phyloP scores from a whole-genome alignment of 2,329 filamentous ascomycete species.

The Nemania abortiva region DNA sequence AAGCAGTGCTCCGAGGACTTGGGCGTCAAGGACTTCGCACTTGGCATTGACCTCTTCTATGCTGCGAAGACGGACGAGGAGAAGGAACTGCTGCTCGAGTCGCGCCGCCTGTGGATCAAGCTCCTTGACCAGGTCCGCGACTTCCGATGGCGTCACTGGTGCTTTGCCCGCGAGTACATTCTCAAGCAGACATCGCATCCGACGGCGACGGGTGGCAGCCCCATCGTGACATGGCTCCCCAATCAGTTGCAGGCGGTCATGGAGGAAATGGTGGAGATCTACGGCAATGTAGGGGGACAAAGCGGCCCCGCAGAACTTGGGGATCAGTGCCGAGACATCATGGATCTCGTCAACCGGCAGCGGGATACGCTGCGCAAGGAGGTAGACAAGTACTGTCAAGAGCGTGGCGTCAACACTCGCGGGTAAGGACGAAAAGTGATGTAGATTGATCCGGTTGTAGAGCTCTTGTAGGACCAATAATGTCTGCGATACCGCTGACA shows the following conservation, averaged over 20 bases:
- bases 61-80: constrained; percentile 47
- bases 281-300: constrained; percentile 58
- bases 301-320: constrained; percentile 58
- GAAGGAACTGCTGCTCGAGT: constrained; percentile 63
- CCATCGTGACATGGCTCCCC: constrained; percentile 86
- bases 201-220: constrained; percentile 82
- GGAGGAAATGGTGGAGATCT: constrained; percentile 74
- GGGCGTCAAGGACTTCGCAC: constrained; percentile 69
- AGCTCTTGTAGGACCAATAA: not conserved
- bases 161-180: constrained; percentile 87
- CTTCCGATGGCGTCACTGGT: constrained; percentile 88
- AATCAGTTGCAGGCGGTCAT: constrained; percentile 84
- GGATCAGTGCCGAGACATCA: constrained; percentile 67
- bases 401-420: constrained; percentile 57
- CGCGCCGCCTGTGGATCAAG: constrained; percentile 71
- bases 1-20: constrained; percentile 61
- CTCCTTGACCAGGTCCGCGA: constrained; percentile 81
- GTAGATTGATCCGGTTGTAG: not conserved
- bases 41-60: constrained; percentile 54
- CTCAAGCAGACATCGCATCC: constrained; percentile 81
- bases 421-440: constrained; percentile 11
- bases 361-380: constrained; percentile 76
- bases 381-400: constrained; percentile 79
- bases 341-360: constrained; percentile 74
- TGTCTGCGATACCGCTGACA: not conserved